Base-by-base conservation (phyloP, 306 rosid genomes). In the Vigna unguiculata region DNA sequence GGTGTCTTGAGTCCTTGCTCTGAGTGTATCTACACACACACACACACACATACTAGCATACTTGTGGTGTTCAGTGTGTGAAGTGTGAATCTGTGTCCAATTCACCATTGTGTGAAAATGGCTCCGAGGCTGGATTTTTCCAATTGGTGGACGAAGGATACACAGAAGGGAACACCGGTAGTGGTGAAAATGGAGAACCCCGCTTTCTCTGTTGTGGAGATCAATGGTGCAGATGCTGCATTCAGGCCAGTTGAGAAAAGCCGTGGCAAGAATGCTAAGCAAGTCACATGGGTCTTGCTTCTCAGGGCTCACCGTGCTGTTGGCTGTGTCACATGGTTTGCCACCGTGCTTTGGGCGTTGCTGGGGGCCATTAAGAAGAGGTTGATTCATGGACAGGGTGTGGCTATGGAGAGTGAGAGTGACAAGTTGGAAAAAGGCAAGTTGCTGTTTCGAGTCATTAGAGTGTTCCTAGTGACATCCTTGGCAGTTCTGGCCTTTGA, bases 101-200 rank as follows among this genome's bases (percentile, higher is more conserved):
- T 52, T 13, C 48, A 15, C 19, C 15, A 49, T 6, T 32, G 80
- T 9, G 47, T 5, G 58, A 41, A 81, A 87, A 94, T 94, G 98
- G 88, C 91, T 80, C 97, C 89, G 41, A 86, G 91, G 65, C 78
- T 90, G 83, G 92, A 89, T 51, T 94, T 92, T 80, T 86, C 87
- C 62, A 79, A 85, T 9, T 83, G 90, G 90, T 88, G 96, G 96
- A 77, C 77, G 7, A 90, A 82, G 75, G 90, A 88, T 55, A 12
- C 74, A 66, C 84, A 75, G 72, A 87, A 78, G 67, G 97, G 97
- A 72, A 87, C 91, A 58, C 98, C 95, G 1, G 93, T 94, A 78
- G 93, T 90, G 21, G 98, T 94, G 87, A 92, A 84, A 73, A 92
- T 90, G 97, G 96, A 95, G 89, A 89, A 88, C 75, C 95, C 95